Evolutionary conservation across 345 rosid genomes (phyloP), one percentile per base, ranked within the genome.

Genomic region (Lepidium aucheri): DNA sequence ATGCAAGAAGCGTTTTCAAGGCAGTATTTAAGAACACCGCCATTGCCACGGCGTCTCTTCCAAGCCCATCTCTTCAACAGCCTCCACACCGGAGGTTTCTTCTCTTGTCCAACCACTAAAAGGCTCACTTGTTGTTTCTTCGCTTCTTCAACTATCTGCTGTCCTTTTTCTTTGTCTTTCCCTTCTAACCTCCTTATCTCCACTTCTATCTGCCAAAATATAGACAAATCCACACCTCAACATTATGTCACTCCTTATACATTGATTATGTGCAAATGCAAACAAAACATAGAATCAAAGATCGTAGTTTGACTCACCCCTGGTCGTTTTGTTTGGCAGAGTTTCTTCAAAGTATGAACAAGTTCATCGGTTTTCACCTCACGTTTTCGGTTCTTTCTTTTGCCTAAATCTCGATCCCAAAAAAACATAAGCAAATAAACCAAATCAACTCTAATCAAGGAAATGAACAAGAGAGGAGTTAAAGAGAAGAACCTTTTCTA

Each of bases 1-100:
- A 90, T 82, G 79, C 98, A 88, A 16, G 81, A 67, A n/a, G 98
- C 81, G 36, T 90, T 86, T 55, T 88, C 87, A 17, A 93, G 83
- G 57, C 98, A 90, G 45, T 83, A 81, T 60, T 86, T 88, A 61
- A 80, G 94, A 14, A 76, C 76, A 28, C 80, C 78, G 0, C 69
- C 42, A 3, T 65, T 47, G 15, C 79, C 76, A 7, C 67, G 38
- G 20, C 45, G 61, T 75, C 81, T 83, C 76, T 53, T 77, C 72
- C 81, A 60, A 9, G 67, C 44, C 91, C 81, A 86, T 70, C 86
- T 81, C 80, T 71, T 69, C 70, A 85, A 39, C 44, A 90, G 45
- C 68, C 78, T 60, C 96, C 91, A 74, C 22, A 87, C 73, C 0
- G 80, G 63, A n/a, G 88, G 78, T 60, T 67, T 74, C 75, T 79